These are phyloP conservation scores for Beauveria sp. DNA, from an alignment of 2,329 filamentous ascomycete species.

Conservation along the genomic window DNA sequence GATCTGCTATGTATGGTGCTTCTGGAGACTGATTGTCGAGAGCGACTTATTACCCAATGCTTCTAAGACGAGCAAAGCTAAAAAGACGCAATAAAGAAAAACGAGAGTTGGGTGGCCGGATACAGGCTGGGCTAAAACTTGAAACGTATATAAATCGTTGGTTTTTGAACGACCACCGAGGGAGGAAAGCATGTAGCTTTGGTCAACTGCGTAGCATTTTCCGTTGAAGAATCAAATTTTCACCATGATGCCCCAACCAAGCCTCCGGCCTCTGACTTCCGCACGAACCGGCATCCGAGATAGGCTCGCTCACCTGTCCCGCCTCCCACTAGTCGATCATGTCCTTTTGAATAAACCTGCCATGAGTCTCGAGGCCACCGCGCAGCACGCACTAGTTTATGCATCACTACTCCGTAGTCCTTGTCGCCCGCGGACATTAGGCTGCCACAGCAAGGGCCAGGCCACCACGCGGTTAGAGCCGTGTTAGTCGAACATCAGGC, in stretches of 20 bases:
- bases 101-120: not conserved
- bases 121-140: not conserved
- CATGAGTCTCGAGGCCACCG: not conserved
- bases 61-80: constrained; percentile 21
- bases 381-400: too few relatives aligned
- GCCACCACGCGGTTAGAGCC: too few relatives aligned
- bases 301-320: not conserved
- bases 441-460: too few relatives aligned
- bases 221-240: too few relatives aligned
- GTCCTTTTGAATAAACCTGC: not conserved
- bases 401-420: too few relatives aligned
- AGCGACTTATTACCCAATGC: constrained; percentile 42
- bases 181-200: too few relatives aligned
- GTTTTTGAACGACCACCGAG: not conserved
- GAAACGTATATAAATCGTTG: not conserved
- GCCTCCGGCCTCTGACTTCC: not conserved
- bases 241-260: too few relatives aligned
- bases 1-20: constrained; percentile 86
- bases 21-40: constrained; percentile 58
- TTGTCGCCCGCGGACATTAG: too few relatives aligned
- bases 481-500: too few relatives aligned
- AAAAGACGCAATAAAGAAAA: constrained; percentile 29
- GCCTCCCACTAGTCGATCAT: too few relatives aligned
- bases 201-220: too few relatives aligned
- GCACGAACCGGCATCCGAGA: not conserved